Evolutionary conservation across 768 basidiomycete genomes (phyloP), one percentile per base, ranked within the genome.

Genomic region (Trametes cinnabarina): DNA sequence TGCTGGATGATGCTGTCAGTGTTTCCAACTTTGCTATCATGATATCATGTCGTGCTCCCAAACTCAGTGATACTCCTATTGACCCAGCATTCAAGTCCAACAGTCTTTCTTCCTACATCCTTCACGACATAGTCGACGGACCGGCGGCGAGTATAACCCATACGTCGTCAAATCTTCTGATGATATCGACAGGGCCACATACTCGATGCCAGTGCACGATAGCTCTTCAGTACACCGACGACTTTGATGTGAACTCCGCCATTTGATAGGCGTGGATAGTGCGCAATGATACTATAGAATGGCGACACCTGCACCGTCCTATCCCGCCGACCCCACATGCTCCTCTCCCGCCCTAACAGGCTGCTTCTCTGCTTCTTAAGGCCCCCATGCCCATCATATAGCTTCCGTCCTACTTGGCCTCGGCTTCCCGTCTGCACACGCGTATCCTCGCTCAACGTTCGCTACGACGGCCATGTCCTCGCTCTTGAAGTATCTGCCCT

Each of bases 221-320:
- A 28, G 22, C 44, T 25, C 15, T 46, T 26, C 10, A 46, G 26
- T 22, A 12, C 25, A 26, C 23, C 23, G 22, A 25, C 23, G 25
- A 26, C 12, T 12, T 25, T 46, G 44, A 46, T 46, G 44, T 46
- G 26, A 46, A 15, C 44, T 26, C 44, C 23, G 22, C 8, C 4
- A 25, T 46, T 32, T 55, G 54, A 55, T 55, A 28, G 54, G 54
- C 54, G 54, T 46, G 37, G 46, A 32, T 14, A 47, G 46, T 35
- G 39, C 54, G 54, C 54, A 47, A 55, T 55, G 46, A 55, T 55
- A 34, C 19, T 25, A 28, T 37, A 30, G 46, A 48, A 55, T 55
- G 54, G 54, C 54, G 54, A 55, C 37, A 47, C 34, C 25, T 28
- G 22, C 44, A 25, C 19, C 44, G 15, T 26, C 23, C 12, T 26